phyloP scores from a whole-genome alignment of 345 rosid genomes.

The Linum tenue region DNA sequence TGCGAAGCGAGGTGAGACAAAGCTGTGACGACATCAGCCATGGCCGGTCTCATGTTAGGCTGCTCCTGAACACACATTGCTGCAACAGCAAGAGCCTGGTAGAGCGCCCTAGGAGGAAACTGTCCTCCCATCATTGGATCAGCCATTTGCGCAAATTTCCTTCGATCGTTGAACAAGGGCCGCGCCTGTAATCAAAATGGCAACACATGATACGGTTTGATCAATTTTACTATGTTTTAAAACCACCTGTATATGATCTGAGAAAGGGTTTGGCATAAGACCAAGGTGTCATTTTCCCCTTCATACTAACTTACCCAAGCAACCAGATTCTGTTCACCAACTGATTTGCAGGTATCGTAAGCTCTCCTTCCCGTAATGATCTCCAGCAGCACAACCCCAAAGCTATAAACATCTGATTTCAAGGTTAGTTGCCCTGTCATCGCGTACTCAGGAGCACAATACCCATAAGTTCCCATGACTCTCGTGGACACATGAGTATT shows the following conservation, averaged over 20 bases:
- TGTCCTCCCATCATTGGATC: conserved; percentile 2
- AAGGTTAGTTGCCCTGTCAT: conserved; percentile 1
- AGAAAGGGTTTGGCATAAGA: not conserved
- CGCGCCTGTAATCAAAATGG: not conserved
- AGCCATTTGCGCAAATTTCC: not conserved
- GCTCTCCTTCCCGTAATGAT: conserved; percentile 5
- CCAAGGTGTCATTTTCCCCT: not conserved
- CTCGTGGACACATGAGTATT: not conserved
- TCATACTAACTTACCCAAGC: not conserved
- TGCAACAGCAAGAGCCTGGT: conserved; percentile 8
- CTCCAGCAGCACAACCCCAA: not conserved
- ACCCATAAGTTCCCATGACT: conserved; percentile 2
- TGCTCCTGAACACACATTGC: conserved; percentile 9
- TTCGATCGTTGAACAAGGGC: conserved; percentile 2
- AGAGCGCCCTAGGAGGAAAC: conserved; percentile 4
- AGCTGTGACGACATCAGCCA: conserved; percentile 5
- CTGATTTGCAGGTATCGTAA: not conserved
- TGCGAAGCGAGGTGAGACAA: conserved; percentile 1
- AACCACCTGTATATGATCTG: no score
- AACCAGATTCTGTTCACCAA: conserved; percentile 1
- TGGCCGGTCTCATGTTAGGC: conserved; percentile 2
- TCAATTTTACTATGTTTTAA: not conserved
- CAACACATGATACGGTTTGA: not conserved
- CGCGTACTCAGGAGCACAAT: conserved; percentile 1
- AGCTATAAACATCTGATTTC: conserved; percentile 5